These are phyloP conservation scores for Calonectria crousiana DNA, from an alignment of 2,329 filamentous ascomycete genomes.

Conservation along the genomic window DNA sequence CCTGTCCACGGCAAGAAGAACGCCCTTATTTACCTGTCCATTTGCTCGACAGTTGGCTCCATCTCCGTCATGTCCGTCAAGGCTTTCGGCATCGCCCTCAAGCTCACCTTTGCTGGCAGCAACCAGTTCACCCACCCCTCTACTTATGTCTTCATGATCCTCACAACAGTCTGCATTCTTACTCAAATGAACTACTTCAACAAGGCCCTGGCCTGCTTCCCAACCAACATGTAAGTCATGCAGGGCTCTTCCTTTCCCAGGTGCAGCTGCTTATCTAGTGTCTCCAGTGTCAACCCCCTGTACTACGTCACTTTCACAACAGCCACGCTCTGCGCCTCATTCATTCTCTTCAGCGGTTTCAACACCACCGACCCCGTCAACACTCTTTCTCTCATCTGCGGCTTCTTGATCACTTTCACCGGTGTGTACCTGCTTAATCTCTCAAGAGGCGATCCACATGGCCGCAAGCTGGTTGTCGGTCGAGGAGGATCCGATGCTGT, in stretches of 20 bases:
- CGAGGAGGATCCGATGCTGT: conserved; percentile 78
- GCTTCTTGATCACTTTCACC: conserved; percentile 94
- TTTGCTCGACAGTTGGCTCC: conserved; percentile 96
- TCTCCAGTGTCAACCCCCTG: conserved; percentile 85
- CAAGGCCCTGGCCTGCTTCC: conserved; percentile 96
- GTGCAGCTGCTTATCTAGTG: conserved; percentile 8
- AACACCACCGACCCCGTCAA: conserved; percentile 94
- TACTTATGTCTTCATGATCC: conserved; percentile 97
- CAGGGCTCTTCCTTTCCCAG: background rate
- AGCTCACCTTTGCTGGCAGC: conserved; percentile 91
- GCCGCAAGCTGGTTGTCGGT: conserved; percentile 73
- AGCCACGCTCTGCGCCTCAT: conserved; percentile 91
- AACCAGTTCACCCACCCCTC: conserved; percentile 97
- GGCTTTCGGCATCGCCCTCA: conserved; percentile 96
- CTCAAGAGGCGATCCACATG: conserved; percentile 91
- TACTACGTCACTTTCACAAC: conserved; percentile 99
- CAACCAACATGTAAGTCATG: conserved; percentile 88
- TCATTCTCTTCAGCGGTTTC: conserved; percentile 95
- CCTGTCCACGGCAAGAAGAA: conserved; percentile 94
- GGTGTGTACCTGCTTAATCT: conserved; percentile 96
- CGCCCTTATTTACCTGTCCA: conserved; percentile 95
- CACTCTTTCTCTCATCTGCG: conserved; percentile 90
- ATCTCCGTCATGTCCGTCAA: conserved; percentile 99
- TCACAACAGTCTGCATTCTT: conserved; percentile 92
- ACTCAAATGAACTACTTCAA: conserved; percentile 99